These are phyloP conservation scores for Plasmodium vinckei DNA, from an alignment of 169 alveolate species.

Conservation along the genomic window DNA sequence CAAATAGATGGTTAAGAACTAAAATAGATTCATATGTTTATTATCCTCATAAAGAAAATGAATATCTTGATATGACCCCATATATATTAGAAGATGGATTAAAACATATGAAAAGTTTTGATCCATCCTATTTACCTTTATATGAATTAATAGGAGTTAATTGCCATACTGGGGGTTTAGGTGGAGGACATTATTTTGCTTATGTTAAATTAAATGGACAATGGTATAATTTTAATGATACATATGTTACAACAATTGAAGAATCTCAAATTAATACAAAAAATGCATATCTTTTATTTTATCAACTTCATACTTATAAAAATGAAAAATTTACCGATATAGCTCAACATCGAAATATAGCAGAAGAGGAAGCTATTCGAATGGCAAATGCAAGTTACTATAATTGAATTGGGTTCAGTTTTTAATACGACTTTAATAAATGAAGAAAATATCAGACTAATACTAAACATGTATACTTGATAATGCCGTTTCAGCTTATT, in stretches of 20 bases:
- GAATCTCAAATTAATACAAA: constrained; percentile 44
- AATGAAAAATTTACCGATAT: constrained; percentile 50
- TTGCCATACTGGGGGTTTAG: constrained; percentile 84
- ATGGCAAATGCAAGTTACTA: constrained; percentile 65
- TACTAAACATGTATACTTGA: background rate
- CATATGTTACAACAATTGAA: constrained; percentile 67
- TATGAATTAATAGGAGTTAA: constrained; percentile 85
- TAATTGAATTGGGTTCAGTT: background rate
- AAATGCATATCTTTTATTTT: constrained; percentile 55
- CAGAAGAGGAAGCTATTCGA: constrained; percentile 46
- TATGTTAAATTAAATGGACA: constrained; percentile 80
- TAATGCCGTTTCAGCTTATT: too few species aligned
- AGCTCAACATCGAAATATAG: constrained; percentile 54
- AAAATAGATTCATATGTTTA: constrained; percentile 73
- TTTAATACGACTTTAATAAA: background rate
- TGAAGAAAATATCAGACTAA: background rate
- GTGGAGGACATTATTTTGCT: constrained; percentile 88
- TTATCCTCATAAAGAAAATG: constrained; percentile 74
- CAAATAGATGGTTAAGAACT: constrained; percentile 60
- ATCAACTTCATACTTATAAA: constrained; percentile 37
- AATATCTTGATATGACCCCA: constrained; percentile 76
- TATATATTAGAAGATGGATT: constrained; percentile 75
- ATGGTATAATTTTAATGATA: constrained; percentile 83
- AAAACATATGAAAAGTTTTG: constrained; percentile 73
- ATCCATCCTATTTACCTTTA: constrained; percentile 75